Conservation (phyloP, 352 stramenopile species). For the Phytophthora rubi region DNA sequence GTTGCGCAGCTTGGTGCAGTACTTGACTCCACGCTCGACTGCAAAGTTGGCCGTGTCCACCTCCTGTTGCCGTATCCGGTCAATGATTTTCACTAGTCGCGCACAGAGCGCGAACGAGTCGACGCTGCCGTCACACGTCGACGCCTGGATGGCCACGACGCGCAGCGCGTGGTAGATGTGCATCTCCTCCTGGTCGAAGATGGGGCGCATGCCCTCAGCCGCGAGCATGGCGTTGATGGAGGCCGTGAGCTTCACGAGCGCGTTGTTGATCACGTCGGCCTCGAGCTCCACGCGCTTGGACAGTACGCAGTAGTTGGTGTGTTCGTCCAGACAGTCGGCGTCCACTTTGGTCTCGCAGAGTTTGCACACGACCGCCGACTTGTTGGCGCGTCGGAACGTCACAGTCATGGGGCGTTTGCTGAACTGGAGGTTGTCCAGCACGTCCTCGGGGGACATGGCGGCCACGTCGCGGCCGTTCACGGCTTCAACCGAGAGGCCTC, state of each 20-base stretch:
- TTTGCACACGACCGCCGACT: slow-evolving; percentile 73
- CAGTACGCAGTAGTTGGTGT: slow-evolving; percentile 84
- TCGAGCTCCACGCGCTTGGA: slow-evolving; percentile 80
- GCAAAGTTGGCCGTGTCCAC: slow-evolving; percentile 50
- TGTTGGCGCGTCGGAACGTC: slow-evolving; percentile 57
- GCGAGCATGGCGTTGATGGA: slow-evolving; percentile 69
- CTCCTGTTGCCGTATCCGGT: slow-evolving; percentile 70
- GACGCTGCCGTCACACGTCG: slow-evolving; percentile 74
- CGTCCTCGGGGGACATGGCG: slow-evolving; percentile 45
- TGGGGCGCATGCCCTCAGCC: slow-evolving; percentile 39
- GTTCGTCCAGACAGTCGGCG: slow-evolving; percentile 64
- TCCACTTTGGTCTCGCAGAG: slow-evolving; percentile 83
- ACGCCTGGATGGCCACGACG: slow-evolving; percentile 73
- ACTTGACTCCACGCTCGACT: slow-evolving; percentile 64
- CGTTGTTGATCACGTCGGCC: slow-evolving; percentile 79
- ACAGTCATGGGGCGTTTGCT: slow-evolving; percentile 66
- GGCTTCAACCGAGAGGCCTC: slow-evolving; percentile 68
- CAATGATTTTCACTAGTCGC: slow-evolving; percentile 79
- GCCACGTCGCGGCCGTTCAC: slow-evolving; percentile 59
- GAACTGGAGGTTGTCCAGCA: slow-evolving; percentile 73
- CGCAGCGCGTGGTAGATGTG: slow-evolving; percentile 79
- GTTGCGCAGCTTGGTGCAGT: slow-evolving; percentile 61
- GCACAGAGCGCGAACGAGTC: slow-evolving; percentile 82
- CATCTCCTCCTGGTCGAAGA: slow-evolving; percentile 63
- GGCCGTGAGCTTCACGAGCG: slow-evolving; percentile 54